Base-by-base conservation (phyloP, 805 yeast genomes). In the Millerozyma miso region DNA sequence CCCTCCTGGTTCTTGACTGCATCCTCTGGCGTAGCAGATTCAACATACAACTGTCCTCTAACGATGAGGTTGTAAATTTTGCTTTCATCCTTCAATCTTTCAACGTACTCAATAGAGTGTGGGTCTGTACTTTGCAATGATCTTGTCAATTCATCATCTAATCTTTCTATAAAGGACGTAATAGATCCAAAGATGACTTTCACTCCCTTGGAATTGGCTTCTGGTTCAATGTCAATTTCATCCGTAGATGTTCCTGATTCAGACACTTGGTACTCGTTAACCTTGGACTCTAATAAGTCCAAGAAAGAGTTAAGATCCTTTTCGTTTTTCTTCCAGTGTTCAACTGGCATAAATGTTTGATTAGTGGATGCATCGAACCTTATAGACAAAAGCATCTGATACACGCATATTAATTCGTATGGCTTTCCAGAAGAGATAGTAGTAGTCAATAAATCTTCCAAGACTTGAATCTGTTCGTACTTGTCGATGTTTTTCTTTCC, bases 401-500 rank as follows among this genome's bases (percentile, higher is more conserved):
- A 81, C 40, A 89, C 77, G 33, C 84, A 71, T 53, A 93, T 87
- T 50, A 73, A 71, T 70, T 93, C 95, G 65, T 86, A 93, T 20
- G 88, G 77, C 29, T 55, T 57, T 34, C 58, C 59, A 32, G 52
- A 53, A 10, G 52, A 39, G 38, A 45, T 41, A 43, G 56, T 54
- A 13, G 55, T 57, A 19, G 46, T 56, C 43, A 83, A 73, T 48
- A 87, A 71, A 37, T 71, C 73, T 67, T 86, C 96, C 58, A 93
- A 73, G 36, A 76, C 71, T 43, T 70, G 68, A 50, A 89, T 79
- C 65, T 91, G 96, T 63, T 87, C 95, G 49, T 61, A 63, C 50
- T 83, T 80, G 63, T 91, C 96, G 49, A 88, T 85, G 63, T 88
- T 89, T 74, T 88, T 91, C 75, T 90, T 90, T 73, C 99, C 99